Conservation (phyloP, 371 early-diverging fungal genomes). For the Mortierella sp. region DNA sequence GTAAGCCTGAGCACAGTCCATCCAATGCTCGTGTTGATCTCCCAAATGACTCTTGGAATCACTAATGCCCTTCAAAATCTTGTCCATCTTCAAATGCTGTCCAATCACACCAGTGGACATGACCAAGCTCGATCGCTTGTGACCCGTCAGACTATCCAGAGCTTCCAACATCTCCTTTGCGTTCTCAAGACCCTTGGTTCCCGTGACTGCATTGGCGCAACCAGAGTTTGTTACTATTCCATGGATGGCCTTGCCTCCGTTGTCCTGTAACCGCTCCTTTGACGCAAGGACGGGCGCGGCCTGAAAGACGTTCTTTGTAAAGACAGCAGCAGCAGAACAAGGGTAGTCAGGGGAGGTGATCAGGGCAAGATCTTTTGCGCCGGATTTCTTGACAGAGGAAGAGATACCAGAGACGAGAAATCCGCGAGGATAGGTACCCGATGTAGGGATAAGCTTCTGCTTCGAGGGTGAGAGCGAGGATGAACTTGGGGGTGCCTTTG, state of each 20-base stretch:
- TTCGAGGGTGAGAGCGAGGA: slow-evolving; percentile 51
- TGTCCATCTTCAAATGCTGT: slow-evolving; percentile 88
- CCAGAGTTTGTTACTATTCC: slow-evolving; percentile 92
- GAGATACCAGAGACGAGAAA: slow-evolving; percentile 85
- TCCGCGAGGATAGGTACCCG: slow-evolving; percentile 80
- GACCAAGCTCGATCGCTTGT: slow-evolving; percentile 69
- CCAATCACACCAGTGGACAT: slow-evolving; percentile 99
- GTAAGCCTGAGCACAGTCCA: slow-evolving; percentile 85
- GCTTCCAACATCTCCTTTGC: slow-evolving; percentile 79
- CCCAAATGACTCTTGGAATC: slow-evolving; percentile 61
- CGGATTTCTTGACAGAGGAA: slow-evolving; percentile 88
- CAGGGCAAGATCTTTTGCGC: slow-evolving; percentile 82
- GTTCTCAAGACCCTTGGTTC: slow-evolving; percentile 84
- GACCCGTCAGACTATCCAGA: slow-evolving; percentile 64
- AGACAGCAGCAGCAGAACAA: slow-evolving; percentile 89
- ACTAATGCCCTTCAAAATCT: slow-evolving; percentile 83
- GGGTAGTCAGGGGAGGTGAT: slow-evolving; percentile 78
- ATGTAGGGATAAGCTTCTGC: slow-evolving; percentile 62
- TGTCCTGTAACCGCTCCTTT: slow-evolving; percentile 68
- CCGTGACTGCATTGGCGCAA: slow-evolving; percentile 97
- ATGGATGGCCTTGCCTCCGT: slow-evolving; percentile 63
- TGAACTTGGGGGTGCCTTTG: slow-evolving; percentile 46
- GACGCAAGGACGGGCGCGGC: slow-evolving; percentile 93
- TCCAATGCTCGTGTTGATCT: slow-evolving; percentile 76
- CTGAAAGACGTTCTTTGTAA: slow-evolving; percentile 92